Base-by-base conservation (phyloP, 148 eudicot species). In the Rhododendron ovatum region DNA sequence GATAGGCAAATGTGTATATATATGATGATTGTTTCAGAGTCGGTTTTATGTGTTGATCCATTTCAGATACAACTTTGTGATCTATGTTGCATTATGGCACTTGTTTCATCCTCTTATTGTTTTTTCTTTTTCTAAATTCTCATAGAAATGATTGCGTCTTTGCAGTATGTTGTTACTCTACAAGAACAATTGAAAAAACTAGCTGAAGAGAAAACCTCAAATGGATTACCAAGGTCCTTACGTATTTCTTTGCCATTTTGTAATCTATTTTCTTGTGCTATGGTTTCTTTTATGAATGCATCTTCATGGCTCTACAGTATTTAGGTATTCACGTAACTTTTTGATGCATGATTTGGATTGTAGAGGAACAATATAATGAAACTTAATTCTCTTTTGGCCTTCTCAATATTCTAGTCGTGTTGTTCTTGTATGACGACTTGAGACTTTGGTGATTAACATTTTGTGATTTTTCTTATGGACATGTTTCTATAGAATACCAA, bases 401-500 rank as follows among this genome's bases (percentile, higher is more conserved):
- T 35, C 35, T 22, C 63, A 22, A 22, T 76, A 1, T 28, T 15
- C 33, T 55, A 9, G 30, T 74, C 7, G 10, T 37, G 37, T 28
- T 82, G 28, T 45, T 78, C 37, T 43, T 43, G 30, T 78, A 6
- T 43, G 50, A 20, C 35, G 22, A 84, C 37, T 37, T 37, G 37
- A 37, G 37, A 35, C 39, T 37, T 35, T 37, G 43, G 43, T 39
- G 43, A 39, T 39, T 39, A 28, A 86, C 53, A 50, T 75, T 71
- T 30, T 81, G 11, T 81, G 28, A 53, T 47, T 84, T 28, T 65
- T 45, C 83, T 67, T 55, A 22, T 81, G 82, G 67, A 26, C 45
- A 53, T 85, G 37, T 86, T 81, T 83, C 85, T 89, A 57, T 83
- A 95, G 98, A 89, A 85, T 93, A 86, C 95, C 98, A 61, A 94